A percentile compares a stretch with the other conserved stretches of the same genome.
Conservation (phyloP, 177 flowering plant genomes). For the Vitis hybrid region DNA sequence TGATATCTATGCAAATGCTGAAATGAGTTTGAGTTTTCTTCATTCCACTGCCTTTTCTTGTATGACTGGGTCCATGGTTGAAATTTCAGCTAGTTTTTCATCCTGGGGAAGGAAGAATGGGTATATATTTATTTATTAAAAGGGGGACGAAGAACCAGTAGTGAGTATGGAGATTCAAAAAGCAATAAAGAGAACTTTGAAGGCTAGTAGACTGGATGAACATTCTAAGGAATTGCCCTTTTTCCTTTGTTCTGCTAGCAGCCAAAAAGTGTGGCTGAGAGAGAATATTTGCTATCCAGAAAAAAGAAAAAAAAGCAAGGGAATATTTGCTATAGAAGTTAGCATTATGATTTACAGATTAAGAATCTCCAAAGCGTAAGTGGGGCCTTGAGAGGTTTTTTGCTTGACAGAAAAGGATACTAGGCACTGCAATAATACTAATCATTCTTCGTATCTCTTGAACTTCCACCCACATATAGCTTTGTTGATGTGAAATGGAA, state of each 20-base stretch:
- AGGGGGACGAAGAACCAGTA: background rate
- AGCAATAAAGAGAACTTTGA: background rate
- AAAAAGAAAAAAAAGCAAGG: background rate
- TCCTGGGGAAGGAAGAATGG: no score
- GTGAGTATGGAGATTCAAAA: constrained; percentile 15
- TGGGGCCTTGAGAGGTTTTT: background rate
- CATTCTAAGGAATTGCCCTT: constrained; percentile 14
- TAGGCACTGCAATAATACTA: background rate
- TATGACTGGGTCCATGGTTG: background rate
- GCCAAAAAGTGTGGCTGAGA: constrained; percentile 20
- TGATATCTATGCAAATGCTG: no score
- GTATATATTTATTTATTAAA: background rate
- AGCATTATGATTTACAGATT: constrained; percentile 21
- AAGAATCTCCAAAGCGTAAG: constrained; percentile 20
- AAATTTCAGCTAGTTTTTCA: no score
- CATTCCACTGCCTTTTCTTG: background rate
- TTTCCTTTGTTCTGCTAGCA: constrained; percentile 15
- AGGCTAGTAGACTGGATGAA: constrained; percentile 6
- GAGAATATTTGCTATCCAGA: constrained; percentile 26
- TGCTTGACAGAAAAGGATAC: background rate
- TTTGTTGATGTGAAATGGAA: background rate
- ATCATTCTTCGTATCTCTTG: constrained; percentile 1
- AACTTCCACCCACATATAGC: background rate
- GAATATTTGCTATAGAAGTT: constrained; percentile 37
- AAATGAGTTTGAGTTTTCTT: no score